These are phyloP conservation scores for Aegilops umbellulata DNA, from an alignment of 176 grass and related monocot genomes.

Conservation along the genomic window DNA sequence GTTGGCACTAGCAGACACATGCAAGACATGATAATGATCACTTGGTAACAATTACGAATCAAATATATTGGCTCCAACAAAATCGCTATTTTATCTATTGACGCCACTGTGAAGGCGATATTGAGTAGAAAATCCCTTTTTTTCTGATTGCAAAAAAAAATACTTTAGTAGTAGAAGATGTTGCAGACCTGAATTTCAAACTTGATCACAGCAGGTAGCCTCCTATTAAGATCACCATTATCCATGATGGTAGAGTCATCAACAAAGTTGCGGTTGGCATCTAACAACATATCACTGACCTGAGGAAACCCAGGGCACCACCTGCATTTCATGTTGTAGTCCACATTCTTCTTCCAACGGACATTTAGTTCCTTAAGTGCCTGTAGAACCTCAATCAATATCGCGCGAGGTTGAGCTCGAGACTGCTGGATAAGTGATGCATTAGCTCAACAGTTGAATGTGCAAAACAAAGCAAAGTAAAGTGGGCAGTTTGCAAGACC, in stretches of 20 bases:
- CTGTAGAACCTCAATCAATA: no score
- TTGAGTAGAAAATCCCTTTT: not conserved
- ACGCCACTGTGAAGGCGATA: slow-evolving; percentile 1
- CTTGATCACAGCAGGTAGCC: slow-evolving; percentile 56
- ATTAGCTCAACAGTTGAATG: no score
- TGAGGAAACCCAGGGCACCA: not conserved
- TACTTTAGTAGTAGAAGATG: not conserved
- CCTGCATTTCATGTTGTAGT: no score
- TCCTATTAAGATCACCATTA: slow-evolving; percentile 47
- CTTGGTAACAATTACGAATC: not conserved
- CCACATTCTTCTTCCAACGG: no score
- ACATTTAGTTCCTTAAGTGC: no score
- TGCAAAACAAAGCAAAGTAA: no score
- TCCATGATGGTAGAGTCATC: slow-evolving; percentile 57
- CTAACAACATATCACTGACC: slow-evolving; percentile 37
- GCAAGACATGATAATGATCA: not conserved
- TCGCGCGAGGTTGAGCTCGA: no score
- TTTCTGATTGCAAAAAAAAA: slow-evolving; percentile 2
- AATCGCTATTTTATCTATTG: not conserved
- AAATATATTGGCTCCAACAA: not conserved
- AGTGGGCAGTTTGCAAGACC: no score
- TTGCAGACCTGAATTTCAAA: slow-evolving; percentile 87
- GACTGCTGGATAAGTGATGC: no score
- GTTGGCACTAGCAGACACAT: not conserved
- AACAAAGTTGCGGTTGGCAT: slow-evolving; percentile 51